Evolutionary conservation across 176 grass and related monocot species (phyloP).

Genomic region (Oryza glumipatula): DNA sequence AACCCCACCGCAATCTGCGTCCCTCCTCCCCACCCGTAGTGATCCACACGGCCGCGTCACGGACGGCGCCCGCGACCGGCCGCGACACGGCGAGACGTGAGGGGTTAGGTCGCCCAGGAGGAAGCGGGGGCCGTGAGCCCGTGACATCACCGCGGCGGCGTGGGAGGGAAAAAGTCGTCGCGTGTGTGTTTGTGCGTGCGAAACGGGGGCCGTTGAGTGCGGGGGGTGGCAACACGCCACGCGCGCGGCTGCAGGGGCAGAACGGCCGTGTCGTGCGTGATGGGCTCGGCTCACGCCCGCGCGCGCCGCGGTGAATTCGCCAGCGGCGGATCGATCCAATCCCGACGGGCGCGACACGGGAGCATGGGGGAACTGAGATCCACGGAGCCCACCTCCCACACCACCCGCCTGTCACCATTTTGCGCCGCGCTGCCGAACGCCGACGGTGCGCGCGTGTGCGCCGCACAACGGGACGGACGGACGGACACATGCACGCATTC

Average conservation of each 20-base stretch:
- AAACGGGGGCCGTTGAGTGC: background rate
- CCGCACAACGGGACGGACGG: background rate
- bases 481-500: background rate
- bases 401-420: background rate
- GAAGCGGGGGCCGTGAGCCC: background rate
- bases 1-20: slow-evolving; percentile 6
- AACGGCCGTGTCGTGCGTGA: background rate
- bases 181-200: background rate
- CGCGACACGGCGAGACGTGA: background rate
- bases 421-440: background rate
- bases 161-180: background rate
- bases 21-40: background rate
- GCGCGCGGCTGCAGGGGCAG: too few species aligned
- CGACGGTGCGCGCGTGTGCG: background rate
- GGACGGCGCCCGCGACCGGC: slow-evolving; percentile 5
- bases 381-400: background rate
- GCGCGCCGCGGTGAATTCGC: background rate
- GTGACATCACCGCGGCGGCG: slow-evolving; percentile 7
- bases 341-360: background rate
- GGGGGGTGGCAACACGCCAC: background rate
- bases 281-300: background rate
- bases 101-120: background rate
- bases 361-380: background rate
- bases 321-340: background rate
- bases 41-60: background rate